phyloP scores from a whole-genome alignment of 2,329 filamentous ascomycete species.

The Didymella arachidicola region DNA sequence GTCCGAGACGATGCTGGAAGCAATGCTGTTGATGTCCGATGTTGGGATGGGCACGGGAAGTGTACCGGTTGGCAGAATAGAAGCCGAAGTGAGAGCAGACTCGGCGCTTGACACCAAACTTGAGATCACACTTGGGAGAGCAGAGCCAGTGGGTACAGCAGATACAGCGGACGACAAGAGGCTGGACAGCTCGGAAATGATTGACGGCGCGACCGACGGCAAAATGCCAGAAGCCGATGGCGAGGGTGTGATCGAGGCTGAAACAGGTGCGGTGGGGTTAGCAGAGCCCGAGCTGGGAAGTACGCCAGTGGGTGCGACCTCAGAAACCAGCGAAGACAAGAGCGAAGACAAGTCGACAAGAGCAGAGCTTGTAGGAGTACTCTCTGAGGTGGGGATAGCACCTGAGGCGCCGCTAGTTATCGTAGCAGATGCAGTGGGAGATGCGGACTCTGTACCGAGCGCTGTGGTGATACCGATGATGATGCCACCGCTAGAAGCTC shows the following conservation, averaged over 20 bases:
- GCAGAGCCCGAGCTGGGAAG: slow-evolving; percentile 26
- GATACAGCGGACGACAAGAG: slow-evolving; percentile 31
- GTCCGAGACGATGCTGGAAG: slow-evolving; percentile 24
- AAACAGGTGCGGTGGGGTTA: slow-evolving; percentile 19
- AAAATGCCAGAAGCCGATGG: slow-evolving; percentile 27
- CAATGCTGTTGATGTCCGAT: slow-evolving; percentile 23
- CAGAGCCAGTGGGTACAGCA: slow-evolving; percentile 27
- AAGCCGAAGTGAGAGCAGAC: slow-evolving; percentile 20
- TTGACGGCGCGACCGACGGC: slow-evolving; percentile 27
- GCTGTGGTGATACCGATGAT: slow-evolving; percentile 49
- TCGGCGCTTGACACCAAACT: slow-evolving; percentile 29
- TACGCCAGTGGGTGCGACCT: slow-evolving; percentile 23
- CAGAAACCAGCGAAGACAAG: slow-evolving; percentile 33
- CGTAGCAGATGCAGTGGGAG: slow-evolving; percentile 12
- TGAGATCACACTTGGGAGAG: slow-evolving; percentile 28
- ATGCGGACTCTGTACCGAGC: slow-evolving; percentile 34
- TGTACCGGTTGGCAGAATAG: slow-evolving; percentile 26
- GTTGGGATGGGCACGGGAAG: slow-evolving; percentile 24
- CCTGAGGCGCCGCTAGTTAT: slow-evolving; percentile 24
- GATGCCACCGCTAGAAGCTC: slow-evolving; percentile 32
- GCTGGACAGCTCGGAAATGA: slow-evolving; percentile 28
- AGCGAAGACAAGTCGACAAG: slow-evolving; percentile 25
- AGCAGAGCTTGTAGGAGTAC: slow-evolving; percentile 21
- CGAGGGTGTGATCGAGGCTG: slow-evolving; percentile 20
- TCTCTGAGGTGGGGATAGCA: slow-evolving; percentile 35